phyloP scores from a whole-genome alignment of 2,329 filamentous ascomycete genomes.

The Cordyceps farinosa region DNA sequence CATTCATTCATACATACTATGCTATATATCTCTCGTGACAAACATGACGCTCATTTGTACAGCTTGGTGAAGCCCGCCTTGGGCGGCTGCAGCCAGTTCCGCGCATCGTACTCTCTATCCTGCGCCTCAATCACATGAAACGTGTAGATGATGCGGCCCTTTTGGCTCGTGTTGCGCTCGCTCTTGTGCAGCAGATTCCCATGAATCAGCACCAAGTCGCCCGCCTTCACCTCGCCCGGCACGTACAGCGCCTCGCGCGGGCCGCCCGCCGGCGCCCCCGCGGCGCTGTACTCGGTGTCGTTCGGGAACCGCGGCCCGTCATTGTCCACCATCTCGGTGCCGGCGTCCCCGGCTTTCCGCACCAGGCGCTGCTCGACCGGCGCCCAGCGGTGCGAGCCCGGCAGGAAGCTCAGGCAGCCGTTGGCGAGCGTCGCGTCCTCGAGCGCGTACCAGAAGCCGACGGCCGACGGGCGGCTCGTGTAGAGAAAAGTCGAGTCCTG shows the following conservation, averaged over 20 bases:
- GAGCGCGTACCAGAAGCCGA: conserved; percentile 96
- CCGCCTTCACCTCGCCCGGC: conserved; percentile 83
- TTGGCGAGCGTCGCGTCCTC: conserved; percentile 87
- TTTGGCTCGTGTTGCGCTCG: conserved; percentile 81
- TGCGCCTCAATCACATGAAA: conserved; percentile 94
- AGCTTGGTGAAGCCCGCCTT: conserved; percentile 73
- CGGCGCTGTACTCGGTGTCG: conserved; percentile 43
- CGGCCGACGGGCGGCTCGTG: conserved; percentile 80
- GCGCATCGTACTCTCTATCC: conserved; percentile 68
- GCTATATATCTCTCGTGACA: background rate
- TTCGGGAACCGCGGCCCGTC: conserved; percentile 60
- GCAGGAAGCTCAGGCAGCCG: conserved; percentile 82
- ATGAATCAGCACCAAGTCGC: conserved; percentile 88
- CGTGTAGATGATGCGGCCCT: conserved; percentile 92
- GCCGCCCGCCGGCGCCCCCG: conserved; percentile 34
- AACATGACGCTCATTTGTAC: conserved; percentile 31
- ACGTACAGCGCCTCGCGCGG: conserved; percentile 60
- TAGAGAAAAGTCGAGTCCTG: conserved; percentile 93
- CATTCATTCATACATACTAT: background rate
- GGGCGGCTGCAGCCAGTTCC: conserved; percentile 92
- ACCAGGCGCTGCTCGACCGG: conserved; percentile 73
- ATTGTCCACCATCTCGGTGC: conserved; percentile 72
- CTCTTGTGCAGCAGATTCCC: conserved; percentile 96
- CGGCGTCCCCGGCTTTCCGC: conserved; percentile 48
- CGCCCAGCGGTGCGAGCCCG: conserved; percentile 73